Evolutionary conservation across 2,329 filamentous ascomycete species (phyloP), one percentile per base, ranked within the genome.

Genomic region (Pseudogymnoascus pannorum): DNA sequence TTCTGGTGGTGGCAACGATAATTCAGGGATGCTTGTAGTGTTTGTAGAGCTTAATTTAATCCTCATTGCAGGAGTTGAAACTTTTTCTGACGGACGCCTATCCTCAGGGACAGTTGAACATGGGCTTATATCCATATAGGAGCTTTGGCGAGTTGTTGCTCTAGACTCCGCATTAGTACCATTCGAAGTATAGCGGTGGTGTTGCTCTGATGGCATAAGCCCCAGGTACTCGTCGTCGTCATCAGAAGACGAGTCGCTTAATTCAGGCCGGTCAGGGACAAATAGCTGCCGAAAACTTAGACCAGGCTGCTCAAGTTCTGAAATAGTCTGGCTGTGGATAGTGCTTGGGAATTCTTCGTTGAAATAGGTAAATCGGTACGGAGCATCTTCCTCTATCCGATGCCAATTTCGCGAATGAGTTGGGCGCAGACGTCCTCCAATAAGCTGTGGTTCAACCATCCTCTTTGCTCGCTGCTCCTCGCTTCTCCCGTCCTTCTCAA

Each of bases 281-380:
- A 99, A 99, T 0, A 99, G 82, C 68, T 96, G 90, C 63, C 82
- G 82, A 72, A 99, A 99, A 44, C 84, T 89, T 63, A 87, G 83
- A 5, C 91, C 94, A 0, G 90, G 87, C 67, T 96, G 92, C 7
- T 95, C 83, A 18, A 99, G 81, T 72, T 97, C 94, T 2, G 92
- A 96, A 62, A 99, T 96, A 0, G 89, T 94, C 74, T 96, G 91
- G 63, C 92, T 94, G 74, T 99, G 94, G 64, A 99, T 95, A 0
- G 94, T 99, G 73, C 90, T 95, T 69, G 91, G 88, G 61, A 97
- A 91, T 65, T 96, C 91, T 72, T 97, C 94, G 73, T 97, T 97
- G 80, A 99, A 99, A 74, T 99, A 99, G 0, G 94, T 97, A 73
- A 97, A 99, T 24, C 94, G 85, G 73, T 95, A 97, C 0, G 94